These are phyloP conservation scores for Colletotrichum euphorbiae DNA, from an alignment of 2,329 filamentous ascomycete species.

Conservation along the genomic window DNA sequence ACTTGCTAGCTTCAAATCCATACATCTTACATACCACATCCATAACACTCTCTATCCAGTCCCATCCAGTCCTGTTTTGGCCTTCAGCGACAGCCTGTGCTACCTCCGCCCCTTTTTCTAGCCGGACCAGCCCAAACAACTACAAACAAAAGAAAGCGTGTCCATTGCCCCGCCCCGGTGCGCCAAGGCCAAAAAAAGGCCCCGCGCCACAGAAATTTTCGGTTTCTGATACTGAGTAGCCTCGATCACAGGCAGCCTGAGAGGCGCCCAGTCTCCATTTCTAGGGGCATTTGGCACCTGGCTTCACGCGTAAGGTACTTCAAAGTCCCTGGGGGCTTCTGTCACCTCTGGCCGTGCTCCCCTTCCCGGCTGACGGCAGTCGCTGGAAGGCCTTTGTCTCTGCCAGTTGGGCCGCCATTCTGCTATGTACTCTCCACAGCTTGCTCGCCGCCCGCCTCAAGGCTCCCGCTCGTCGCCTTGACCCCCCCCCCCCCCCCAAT, in stretches of 20 bases:
- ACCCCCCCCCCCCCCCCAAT: slow-evolving; percentile 8
- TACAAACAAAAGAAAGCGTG: too few species aligned
- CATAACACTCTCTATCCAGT: not conserved
- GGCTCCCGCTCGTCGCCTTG: not conserved
- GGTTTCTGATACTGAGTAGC: slow-evolving; percentile 40
- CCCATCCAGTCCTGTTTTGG: not conserved
- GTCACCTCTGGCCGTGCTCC: slow-evolving; percentile 28
- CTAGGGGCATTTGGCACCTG: too few species aligned
- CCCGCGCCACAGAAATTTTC: slow-evolving; percentile 38
- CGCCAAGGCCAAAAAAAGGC: slow-evolving; percentile 8
- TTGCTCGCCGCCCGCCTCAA: too few species aligned
- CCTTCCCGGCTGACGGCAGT: slow-evolving; percentile 22
- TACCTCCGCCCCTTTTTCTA: slow-evolving; percentile 10
- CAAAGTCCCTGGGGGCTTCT: slow-evolving; percentile 16
- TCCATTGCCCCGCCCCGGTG: too few species aligned
- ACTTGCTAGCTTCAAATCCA: too few species aligned
- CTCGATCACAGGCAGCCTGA: slow-evolving; percentile 34
- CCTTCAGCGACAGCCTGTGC: too few species aligned
- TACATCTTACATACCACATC: too few species aligned
- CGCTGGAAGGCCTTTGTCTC: not conserved
- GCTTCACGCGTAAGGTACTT: not conserved
- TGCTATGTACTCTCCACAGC: too few species aligned
- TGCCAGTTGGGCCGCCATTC: too few species aligned
- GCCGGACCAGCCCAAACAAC: too few species aligned
- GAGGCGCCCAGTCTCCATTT: not conserved